Percentiles rank a stretch among this genome's conserved stretches.
Conservation (phyloP, 164 flowering plant species). For the Santalum album region DNA sequence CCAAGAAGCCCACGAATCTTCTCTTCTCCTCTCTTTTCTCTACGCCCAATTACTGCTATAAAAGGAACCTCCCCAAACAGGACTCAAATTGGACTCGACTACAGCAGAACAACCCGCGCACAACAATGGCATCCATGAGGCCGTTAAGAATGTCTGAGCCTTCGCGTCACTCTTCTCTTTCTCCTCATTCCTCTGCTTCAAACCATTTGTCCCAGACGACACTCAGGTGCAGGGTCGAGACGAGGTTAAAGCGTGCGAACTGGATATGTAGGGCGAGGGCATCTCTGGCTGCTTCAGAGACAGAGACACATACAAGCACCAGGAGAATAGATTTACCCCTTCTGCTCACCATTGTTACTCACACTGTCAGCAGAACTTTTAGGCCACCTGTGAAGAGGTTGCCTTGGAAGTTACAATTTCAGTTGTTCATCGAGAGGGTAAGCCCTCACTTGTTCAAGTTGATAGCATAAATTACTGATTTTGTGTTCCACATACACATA, state of each 20-base stretch:
- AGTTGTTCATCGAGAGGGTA: constrained; percentile 58
- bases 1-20: too few relatives aligned
- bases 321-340: constrained; percentile 15
- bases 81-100: too few relatives aligned
- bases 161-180: too few relatives aligned
- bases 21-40: too few relatives aligned
- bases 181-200: too few relatives aligned
- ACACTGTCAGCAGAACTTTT: constrained; percentile 8
- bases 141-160: too few relatives aligned
- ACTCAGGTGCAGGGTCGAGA: neutral
- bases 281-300: constrained; percentile 13
- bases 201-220: neutral
- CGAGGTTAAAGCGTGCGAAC: neutral
- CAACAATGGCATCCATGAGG: too few relatives aligned
- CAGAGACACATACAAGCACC: constrained; percentile 9
- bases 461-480: neutral
- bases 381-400: constrained; percentile 15
- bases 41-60: too few relatives aligned
- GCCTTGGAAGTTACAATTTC: constrained; percentile 24
- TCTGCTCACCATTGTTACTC: constrained; percentile 7
- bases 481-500: neutral
- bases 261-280: constrained; percentile 5
- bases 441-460: neutral
- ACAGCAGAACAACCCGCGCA: too few relatives aligned
- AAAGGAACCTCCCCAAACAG: too few relatives aligned